A percentile compares a stretch with the other conserved stretches of the same genome.
phyloP scores from a whole-genome alignment of 2,329 filamentous ascomycete genomes.

The Pseudomassariella vexata region DNA sequence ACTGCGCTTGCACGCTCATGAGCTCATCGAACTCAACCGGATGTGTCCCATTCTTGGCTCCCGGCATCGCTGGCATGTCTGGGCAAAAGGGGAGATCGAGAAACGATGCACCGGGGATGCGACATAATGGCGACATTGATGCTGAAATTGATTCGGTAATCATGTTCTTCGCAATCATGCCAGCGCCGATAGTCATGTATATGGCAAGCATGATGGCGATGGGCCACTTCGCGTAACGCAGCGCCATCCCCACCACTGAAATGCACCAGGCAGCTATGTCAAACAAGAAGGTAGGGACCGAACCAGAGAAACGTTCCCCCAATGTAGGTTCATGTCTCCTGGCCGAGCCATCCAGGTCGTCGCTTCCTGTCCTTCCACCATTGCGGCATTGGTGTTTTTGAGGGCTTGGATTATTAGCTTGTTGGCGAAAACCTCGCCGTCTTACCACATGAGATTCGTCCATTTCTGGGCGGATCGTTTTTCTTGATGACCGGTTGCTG shows the following conservation, averaged over 20 bases:
- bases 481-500: conserved; percentile 27
- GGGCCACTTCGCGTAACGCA: conserved; percentile 59
- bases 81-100: conserved; percentile 62
- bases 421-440: conserved; percentile 20
- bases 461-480: conserved; percentile 25
- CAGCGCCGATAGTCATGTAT: conserved; percentile 53
- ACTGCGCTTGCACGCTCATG: conserved; percentile 67
- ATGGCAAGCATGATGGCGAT: conserved; percentile 56
- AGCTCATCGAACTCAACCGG: conserved; percentile 67
- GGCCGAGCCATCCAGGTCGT: conserved; percentile 9
- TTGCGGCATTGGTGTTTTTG: conserved; percentile 10
- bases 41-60: conserved; percentile 12
- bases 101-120: conserved; percentile 58
- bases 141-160: conserved; percentile 54
- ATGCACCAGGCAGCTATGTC: conserved; percentile 41
- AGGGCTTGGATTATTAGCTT: conserved; percentile 13
- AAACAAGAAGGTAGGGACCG: conserved; percentile 31
- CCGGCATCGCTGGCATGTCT: conserved; percentile 16
- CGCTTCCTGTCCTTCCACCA: conserved; percentile 2
- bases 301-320: conserved; percentile 25
- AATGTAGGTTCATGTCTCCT: conserved; percentile 14
- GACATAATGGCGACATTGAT: conserved; percentile 64
- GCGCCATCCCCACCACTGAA: conserved; percentile 51
- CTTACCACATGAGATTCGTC: conserved; percentile 19
- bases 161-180: conserved; percentile 56